Evolutionary conservation across 306 rosid species (phyloP).

Genomic region (Spatholobus suberectus): DNA sequence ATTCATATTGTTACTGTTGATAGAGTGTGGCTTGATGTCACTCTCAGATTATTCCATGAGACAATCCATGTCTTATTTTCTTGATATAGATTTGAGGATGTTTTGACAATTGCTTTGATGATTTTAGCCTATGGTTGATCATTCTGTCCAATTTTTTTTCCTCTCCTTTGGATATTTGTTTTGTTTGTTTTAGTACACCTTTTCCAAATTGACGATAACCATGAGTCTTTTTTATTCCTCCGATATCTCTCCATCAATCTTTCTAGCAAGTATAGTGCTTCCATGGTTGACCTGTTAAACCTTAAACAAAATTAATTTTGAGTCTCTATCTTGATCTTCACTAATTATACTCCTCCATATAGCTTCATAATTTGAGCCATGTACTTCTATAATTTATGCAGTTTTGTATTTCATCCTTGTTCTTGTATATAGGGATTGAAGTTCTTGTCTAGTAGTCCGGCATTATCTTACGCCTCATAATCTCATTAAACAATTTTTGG

Average conservation of each 20-base stretch:
- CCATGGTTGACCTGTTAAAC: background rate
- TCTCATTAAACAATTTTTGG: background rate
- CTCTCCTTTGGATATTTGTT: background rate
- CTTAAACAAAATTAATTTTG: background rate
- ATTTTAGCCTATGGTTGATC: slow-evolving; percentile 6
- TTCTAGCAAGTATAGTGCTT: background rate
- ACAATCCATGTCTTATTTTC: slow-evolving; percentile 3
- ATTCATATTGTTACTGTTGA: slow-evolving; percentile 20
- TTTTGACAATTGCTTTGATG: background rate
- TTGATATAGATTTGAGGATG: slow-evolving; percentile 18
- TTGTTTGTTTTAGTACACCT: background rate
- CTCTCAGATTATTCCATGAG: slow-evolving; percentile 22
- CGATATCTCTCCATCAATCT: background rate
- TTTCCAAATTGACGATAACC: background rate
- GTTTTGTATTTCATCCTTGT: background rate
- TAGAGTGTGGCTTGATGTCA: background rate
- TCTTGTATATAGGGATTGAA: background rate
- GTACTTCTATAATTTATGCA: background rate
- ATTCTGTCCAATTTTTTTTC: background rate
- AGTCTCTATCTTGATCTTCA: background rate
- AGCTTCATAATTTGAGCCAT: background rate
- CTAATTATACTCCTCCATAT: background rate
- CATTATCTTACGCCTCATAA: background rate
- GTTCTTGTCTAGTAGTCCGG: background rate
- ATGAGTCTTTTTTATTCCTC: slow-evolving; percentile 6